phyloP scores from a whole-genome alignment of 176 grass and related monocot species.

The Carex pumila region DNA sequence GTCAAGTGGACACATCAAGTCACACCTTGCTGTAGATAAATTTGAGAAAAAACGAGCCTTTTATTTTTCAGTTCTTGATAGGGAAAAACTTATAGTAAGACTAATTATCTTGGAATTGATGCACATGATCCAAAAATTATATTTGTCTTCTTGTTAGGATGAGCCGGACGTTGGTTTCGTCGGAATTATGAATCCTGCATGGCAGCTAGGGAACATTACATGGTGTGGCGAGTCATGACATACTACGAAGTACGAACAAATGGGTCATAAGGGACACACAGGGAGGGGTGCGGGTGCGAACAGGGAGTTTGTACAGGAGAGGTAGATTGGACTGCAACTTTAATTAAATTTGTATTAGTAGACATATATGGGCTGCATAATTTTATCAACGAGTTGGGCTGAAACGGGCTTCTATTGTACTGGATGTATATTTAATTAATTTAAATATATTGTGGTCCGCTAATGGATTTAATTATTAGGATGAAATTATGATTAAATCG shows the following conservation, averaged over 20 bases:
- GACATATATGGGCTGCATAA: too few species aligned
- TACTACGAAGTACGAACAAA: neutral
- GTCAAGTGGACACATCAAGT: neutral
- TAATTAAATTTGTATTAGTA: too few species aligned
- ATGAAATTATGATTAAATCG: too few species aligned
- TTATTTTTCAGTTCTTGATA: neutral
- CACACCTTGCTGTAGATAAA: neutral
- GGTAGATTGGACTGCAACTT: too few species aligned
- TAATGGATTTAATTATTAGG: too few species aligned
- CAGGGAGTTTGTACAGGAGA: too few species aligned
- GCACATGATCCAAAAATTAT: neutral
- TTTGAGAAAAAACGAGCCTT: neutral
- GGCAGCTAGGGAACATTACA: neutral
- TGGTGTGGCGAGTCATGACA: neutral
- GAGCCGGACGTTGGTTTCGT: neutral
- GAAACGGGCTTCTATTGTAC: too few species aligned
- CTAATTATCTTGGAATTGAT: neutral
- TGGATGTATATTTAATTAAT: too few species aligned
- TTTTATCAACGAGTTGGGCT: too few species aligned
- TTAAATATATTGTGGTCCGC: too few species aligned
- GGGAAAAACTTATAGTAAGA: neutral
- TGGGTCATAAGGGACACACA: too few species aligned
- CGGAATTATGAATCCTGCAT: neutral
- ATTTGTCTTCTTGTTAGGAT: neutral
- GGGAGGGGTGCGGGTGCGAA: too few species aligned